These are phyloP conservation scores for Malus hybrid DNA, from an alignment of 331 rosid genomes.

Conservation along the genomic window DNA sequence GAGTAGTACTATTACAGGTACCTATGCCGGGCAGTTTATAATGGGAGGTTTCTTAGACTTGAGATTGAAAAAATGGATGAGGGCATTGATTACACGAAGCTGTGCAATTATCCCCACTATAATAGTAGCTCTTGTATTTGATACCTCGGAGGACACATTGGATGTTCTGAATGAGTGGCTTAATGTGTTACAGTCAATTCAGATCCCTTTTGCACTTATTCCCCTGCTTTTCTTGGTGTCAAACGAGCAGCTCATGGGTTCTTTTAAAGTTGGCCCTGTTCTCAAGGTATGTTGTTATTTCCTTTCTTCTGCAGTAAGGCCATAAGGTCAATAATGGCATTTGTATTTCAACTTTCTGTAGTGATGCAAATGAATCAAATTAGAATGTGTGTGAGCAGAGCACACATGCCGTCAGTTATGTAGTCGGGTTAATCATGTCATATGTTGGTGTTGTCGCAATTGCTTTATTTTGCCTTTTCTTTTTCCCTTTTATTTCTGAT, in stretches of 20 bases:
- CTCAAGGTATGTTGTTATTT: constrained; percentile 53
- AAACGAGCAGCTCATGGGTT: constrained; percentile 85
- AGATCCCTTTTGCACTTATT: constrained; percentile 93
- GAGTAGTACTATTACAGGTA: constrained; percentile 95
- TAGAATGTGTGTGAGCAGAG: neutral
- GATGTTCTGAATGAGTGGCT: constrained; percentile 94
- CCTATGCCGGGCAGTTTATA: constrained; percentile 95
- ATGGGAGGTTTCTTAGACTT: constrained; percentile 92
- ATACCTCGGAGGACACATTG: constrained; percentile 56
- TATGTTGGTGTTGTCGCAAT: neutral
- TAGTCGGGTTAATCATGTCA: neutral
- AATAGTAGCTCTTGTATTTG: constrained; percentile 72
- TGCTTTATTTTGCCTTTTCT: neutral
- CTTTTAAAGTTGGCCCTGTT: constrained; percentile 63
- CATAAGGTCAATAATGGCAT: neutral
- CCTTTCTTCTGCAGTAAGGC: constrained; percentile 9
- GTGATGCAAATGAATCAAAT: neutral
- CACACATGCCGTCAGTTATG: neutral
- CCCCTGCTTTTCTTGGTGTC: constrained; percentile 93
- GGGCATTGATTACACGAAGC: constrained; percentile 87
- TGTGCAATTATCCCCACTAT: constrained; percentile 84
- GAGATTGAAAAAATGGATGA: constrained; percentile 81
- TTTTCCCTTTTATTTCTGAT: neutral
- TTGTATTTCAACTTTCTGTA: neutral
- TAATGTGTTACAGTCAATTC: constrained; percentile 90